phyloP scores from a whole-genome alignment of 2,329 filamentous ascomycete species.

The Ophiostoma sp. region DNA sequence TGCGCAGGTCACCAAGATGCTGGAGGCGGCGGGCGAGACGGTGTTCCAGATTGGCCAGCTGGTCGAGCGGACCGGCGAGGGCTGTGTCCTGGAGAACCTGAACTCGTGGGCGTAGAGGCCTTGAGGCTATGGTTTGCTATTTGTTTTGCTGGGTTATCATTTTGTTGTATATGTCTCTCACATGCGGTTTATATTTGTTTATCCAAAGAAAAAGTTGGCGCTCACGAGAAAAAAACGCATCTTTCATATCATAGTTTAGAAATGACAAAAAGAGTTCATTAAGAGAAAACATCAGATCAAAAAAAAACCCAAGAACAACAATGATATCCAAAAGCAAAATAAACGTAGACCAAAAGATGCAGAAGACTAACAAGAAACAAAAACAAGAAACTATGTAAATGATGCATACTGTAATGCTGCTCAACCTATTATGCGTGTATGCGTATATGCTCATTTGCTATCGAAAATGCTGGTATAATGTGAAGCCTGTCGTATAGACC shows the following conservation, averaged over 20 bases:
- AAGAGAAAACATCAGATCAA: neutral
- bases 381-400: neutral
- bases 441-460: neutral
- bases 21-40: conserved; percentile 70
- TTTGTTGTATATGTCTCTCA: neutral
- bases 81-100: conserved; percentile 64
- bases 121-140: neutral
- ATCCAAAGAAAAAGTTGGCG: conserved; percentile 13
- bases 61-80: conserved; percentile 54
- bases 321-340: neutral
- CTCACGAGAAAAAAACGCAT: neutral
- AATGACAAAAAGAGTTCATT: neutral
- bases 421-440: neutral
- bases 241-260: neutral
- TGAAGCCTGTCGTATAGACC: neutral
- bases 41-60: conserved; percentile 76
- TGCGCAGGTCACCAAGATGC: conserved; percentile 56
- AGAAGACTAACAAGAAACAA: neutral
- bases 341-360: neutral
- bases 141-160: neutral
- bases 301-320: neutral
- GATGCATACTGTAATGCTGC: conserved; percentile 17
- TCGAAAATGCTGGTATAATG: conserved; percentile 19
- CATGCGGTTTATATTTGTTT: neutral
- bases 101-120: conserved; percentile 40